Percentiles rank a stretch among this genome's conserved stretches.
phyloP scores from a whole-genome alignment of 495 filamentous ascomycete species.

The Podospora appendiculata region DNA sequence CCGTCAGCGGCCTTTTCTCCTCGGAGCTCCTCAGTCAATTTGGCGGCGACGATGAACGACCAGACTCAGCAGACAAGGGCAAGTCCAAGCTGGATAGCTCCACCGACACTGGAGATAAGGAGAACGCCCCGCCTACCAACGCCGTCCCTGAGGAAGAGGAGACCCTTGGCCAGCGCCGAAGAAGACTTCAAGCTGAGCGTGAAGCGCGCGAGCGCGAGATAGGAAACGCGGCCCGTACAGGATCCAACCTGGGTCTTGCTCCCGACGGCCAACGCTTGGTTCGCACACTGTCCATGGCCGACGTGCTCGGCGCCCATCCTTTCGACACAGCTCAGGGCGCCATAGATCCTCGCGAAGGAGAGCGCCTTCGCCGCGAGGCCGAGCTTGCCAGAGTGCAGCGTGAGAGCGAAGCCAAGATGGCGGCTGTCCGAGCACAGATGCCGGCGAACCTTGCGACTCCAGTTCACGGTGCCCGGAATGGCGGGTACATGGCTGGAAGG shows the following conservation, averaged over 20 bases:
- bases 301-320: slow-evolving; percentile 50
- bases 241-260: neutral
- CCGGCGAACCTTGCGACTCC: slow-evolving; percentile 23
- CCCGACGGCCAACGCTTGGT: slow-evolving; percentile 2
- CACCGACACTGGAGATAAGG: slow-evolving; percentile 6
- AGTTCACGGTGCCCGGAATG: slow-evolving; percentile 15
- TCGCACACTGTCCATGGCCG: slow-evolving; percentile 57
- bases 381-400: slow-evolving; percentile 22
- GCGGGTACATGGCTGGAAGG: slow-evolving; percentile 43
- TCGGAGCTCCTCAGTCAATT: slow-evolving; percentile 69
- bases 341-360: slow-evolving; percentile 24
- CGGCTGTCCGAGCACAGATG: slow-evolving; percentile 33
- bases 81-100: slow-evolving; percentile 7
- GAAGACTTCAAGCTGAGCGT: slow-evolving; percentile 67
- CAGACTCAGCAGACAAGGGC: slow-evolving; percentile 18
- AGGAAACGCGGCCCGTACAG: neutral
- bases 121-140: slow-evolving; percentile 16
- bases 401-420: slow-evolving; percentile 33
- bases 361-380: slow-evolving; percentile 27
- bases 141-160: slow-evolving; percentile 59
- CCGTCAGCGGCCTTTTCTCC: slow-evolving; percentile 70
- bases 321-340: slow-evolving; percentile 21
- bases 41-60: slow-evolving; percentile 32
- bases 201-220: slow-evolving; percentile 46
- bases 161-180: slow-evolving; percentile 79